phyloP scores from a whole-genome alignment of 225 moss, liverwort and hornwort genomes.

The Marchantia paleacea region DNA sequence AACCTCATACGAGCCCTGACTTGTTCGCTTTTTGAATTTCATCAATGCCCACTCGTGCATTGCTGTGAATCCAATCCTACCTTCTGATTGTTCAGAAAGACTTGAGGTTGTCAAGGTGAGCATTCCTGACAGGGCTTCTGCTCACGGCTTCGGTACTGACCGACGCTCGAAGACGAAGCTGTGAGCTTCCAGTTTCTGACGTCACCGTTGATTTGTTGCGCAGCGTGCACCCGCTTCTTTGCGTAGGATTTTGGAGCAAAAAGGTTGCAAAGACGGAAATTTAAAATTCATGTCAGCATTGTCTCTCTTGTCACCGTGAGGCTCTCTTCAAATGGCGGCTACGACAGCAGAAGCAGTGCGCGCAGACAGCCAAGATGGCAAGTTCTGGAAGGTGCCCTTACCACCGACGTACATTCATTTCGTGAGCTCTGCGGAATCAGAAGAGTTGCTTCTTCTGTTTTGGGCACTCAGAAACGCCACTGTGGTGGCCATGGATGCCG shows the following conservation, averaged over 20 bases:
- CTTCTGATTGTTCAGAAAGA: not conserved
- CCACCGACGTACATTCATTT: constrained; percentile 70
- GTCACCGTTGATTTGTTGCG: not conserved
- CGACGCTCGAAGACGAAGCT: not conserved
- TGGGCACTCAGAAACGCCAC: constrained; percentile 58
- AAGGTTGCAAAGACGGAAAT: not conserved
- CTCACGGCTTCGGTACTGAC: not conserved
- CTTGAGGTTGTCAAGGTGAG: not conserved
- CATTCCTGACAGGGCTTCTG: not conserved
- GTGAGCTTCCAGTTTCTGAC: not conserved
- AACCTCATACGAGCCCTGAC: not conserved
- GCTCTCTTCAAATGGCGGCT: not conserved
- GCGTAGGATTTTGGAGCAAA: not conserved
- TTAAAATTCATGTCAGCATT: not conserved
- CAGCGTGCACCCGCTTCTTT: not conserved
- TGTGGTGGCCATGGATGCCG: constrained; percentile 88
- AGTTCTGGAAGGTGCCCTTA: constrained; percentile 66
- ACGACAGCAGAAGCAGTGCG: too few relatives aligned
- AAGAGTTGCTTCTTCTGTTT: constrained; percentile 53
- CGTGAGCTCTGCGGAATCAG: constrained; percentile 56
- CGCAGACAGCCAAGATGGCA: not conserved
- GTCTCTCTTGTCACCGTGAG: not conserved
- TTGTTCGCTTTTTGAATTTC: not conserved
- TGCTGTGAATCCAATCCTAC: not conserved
- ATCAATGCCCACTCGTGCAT: not conserved